Percentiles rank a stretch among this genome's conserved stretches.
Evolutionary conservation across 352 stramenopile species (phyloP).

Genomic region (Pythium chondricola): DNA sequence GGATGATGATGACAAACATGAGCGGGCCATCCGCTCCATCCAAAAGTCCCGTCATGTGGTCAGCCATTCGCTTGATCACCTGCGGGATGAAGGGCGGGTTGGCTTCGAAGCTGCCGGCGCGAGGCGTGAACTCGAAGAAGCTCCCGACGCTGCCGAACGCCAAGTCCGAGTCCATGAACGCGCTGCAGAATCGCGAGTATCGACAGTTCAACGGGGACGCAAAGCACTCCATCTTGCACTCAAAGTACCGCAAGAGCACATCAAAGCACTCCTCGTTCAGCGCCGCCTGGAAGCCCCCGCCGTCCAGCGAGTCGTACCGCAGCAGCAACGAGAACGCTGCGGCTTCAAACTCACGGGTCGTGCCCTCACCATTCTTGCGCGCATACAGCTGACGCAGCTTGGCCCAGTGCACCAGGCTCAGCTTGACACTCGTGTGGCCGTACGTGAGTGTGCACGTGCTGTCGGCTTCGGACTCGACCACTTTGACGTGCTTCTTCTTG

Average conservation of each 20-base stretch:
- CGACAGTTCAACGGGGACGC: constrained; percentile 92
- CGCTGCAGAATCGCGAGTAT: constrained; percentile 87
- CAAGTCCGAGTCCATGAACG: constrained; percentile 84
- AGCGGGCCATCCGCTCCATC: constrained; percentile 54
- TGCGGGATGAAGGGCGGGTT: constrained; percentile 94
- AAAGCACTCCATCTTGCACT: constrained; percentile 92
- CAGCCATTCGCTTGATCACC: constrained; percentile 88
- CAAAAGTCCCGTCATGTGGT: constrained; percentile 83
- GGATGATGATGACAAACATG: constrained; percentile 91
- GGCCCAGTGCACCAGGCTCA: constrained; percentile 75
- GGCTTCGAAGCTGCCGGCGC: constrained; percentile 86
- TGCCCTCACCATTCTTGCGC: constrained; percentile 28
- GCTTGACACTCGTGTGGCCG: constrained; percentile 61
- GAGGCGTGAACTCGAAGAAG: constrained; percentile 92
- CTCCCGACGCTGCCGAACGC: constrained; percentile 89
- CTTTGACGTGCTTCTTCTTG: constrained; percentile 23
- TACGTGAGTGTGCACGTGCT: constrained; percentile 48
- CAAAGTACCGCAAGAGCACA: constrained; percentile 86
- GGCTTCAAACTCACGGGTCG: constrained; percentile 46
- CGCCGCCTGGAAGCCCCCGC: constrained; percentile 88
- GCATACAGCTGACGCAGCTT: constrained; percentile 86
- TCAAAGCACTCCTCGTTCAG: constrained; percentile 92
- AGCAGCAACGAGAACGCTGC: constrained; percentile 85
- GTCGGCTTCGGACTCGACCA: constrained; percentile 21
- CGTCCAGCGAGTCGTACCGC: constrained; percentile 91